Evolutionary conservation across 106 monocot species (phyloP).

Genomic region (Acorus gramineus): DNA sequence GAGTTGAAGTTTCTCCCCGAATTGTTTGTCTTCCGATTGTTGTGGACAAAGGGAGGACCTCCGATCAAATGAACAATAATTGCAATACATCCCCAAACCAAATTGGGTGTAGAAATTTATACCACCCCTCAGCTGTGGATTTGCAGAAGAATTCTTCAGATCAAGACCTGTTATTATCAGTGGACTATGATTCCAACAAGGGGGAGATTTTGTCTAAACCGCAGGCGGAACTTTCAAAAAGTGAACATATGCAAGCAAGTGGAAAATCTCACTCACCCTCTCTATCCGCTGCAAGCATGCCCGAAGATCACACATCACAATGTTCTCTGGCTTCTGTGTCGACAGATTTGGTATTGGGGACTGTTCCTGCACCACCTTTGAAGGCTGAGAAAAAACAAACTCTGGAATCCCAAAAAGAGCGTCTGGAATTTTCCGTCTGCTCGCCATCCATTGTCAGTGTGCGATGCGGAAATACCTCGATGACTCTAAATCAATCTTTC

Average conservation of each 20-base stretch:
- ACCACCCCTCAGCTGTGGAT: not conserved
- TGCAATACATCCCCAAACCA: conserved; percentile 5
- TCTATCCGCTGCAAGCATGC: conserved; percentile 12
- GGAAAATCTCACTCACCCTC: conserved; percentile 8
- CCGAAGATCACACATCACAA: conserved; percentile 37
- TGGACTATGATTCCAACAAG: conserved; percentile 12
- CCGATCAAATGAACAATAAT: conserved; percentile 8
- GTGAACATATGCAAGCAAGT: conserved; percentile 24
- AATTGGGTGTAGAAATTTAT: conserved; percentile 3
- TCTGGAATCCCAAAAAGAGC: not conserved
- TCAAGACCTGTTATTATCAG: conserved; percentile 27
- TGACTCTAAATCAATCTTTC: conserved; percentile 7
- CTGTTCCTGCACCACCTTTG: conserved; percentile 14
- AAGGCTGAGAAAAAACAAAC: conserved; percentile 4
- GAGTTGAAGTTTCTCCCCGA: conserved; percentile 11
- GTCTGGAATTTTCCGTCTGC: conserved; percentile 1
- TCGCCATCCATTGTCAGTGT: conserved; percentile 21
- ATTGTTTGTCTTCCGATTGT: conserved; percentile 23
- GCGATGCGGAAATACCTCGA: conserved; percentile 4
- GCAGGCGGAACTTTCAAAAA: conserved; percentile 27
- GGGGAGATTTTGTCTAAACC: conserved; percentile 28
- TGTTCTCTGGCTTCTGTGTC: conserved; percentile 51
- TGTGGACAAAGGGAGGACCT: conserved; percentile 15
- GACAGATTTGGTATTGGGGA: conserved; percentile 75
- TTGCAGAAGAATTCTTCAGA: conserved; percentile 13